These are phyloP conservation scores for Hyphochytrium catenoides DNA, from an alignment of 352 stramenopile genomes.

Conservation along the genomic window DNA sequence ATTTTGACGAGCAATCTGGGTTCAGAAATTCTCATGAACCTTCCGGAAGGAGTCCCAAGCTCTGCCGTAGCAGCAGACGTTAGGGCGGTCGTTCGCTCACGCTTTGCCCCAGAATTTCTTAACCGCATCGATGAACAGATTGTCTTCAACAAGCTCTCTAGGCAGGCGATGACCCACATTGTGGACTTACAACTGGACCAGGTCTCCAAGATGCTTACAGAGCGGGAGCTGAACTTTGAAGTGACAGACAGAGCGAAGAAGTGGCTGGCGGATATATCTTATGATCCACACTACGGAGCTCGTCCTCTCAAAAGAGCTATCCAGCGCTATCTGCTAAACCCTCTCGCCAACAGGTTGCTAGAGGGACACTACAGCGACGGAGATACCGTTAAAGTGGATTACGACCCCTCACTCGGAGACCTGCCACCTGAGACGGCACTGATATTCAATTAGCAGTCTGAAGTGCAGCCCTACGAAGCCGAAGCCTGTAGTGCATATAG, in stretches of 20 bases:
- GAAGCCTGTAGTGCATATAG: too few relatives aligned
- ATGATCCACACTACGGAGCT: slow-evolving; percentile 86
- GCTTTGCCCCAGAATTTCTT: slow-evolving; percentile 94
- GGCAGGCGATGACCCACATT: slow-evolving; percentile 74
- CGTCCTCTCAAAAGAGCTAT: slow-evolving; percentile 87
- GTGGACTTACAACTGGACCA: slow-evolving; percentile 78
- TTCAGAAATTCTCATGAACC: slow-evolving; percentile 44
- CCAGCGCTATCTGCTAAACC: slow-evolving; percentile 83
- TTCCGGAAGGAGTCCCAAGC: slow-evolving; percentile 27
- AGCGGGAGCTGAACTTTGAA: slow-evolving; percentile 71
- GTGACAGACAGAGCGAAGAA: slow-evolving; percentile 68
- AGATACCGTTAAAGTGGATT: slow-evolving; percentile 43
- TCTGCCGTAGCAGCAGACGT: slow-evolving; percentile 42
- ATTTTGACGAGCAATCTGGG: slow-evolving; percentile 95
- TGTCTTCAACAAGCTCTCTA: slow-evolving; percentile 83
- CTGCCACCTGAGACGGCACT: too few relatives aligned
- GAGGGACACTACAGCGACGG: slow-evolving; percentile 39
- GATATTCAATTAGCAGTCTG: too few relatives aligned
- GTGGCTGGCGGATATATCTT: slow-evolving; percentile 73
- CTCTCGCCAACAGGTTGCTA: slow-evolving; percentile 73
- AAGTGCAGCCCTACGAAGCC: too few relatives aligned
- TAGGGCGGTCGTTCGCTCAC: slow-evolving; percentile 60
- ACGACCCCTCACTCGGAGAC: background rate
- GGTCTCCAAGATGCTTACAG: slow-evolving; percentile 60
- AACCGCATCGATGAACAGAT: slow-evolving; percentile 95